phyloP scores from a whole-genome alignment of 2,329 filamentous ascomycete species.

The Colletotrichum tabaci region DNA sequence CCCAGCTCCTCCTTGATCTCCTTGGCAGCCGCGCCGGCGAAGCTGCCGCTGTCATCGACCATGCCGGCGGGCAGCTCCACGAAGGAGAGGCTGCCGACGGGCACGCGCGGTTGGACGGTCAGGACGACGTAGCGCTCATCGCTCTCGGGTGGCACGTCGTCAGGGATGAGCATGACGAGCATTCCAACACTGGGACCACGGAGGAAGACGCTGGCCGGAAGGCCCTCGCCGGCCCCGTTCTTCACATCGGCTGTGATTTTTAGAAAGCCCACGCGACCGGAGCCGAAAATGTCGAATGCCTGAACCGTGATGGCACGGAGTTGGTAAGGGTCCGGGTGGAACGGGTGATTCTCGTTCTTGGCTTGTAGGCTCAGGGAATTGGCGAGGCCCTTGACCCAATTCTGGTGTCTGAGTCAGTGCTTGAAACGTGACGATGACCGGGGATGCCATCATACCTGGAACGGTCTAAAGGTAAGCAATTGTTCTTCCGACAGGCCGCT shows the following conservation, averaged over 20 bases:
- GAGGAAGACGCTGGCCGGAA: slow-evolving; percentile 70
- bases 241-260: slow-evolving; percentile 66
- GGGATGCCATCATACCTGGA: slow-evolving; percentile 55
- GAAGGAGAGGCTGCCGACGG: slow-evolving; percentile 68
- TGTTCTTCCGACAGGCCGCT: slow-evolving; percentile 61
- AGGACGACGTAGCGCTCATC: slow-evolving; percentile 70
- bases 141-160: slow-evolving; percentile 57
- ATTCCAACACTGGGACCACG: slow-evolving; percentile 74
- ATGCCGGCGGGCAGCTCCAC: slow-evolving; percentile 72
- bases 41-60: slow-evolving; percentile 68
- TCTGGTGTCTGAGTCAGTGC: slow-evolving; percentile 50
- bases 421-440: background rate
- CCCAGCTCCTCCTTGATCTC: slow-evolving; percentile 75
- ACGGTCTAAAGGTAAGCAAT: slow-evolving; percentile 64
- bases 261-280: slow-evolving; percentile 67
- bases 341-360: slow-evolving; percentile 60
- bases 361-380: slow-evolving; percentile 63
- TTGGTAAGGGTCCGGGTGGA: slow-evolving; percentile 67
- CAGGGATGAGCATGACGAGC: slow-evolving; percentile 69
- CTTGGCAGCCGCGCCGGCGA: slow-evolving; percentile 70
- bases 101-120: slow-evolving; percentile 72
- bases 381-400: slow-evolving; percentile 64
- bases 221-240: slow-evolving; percentile 62
- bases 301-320: slow-evolving; percentile 68
- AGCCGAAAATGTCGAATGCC: slow-evolving; percentile 67